phyloP scores from a whole-genome alignment of 2,329 filamentous ascomycete species.

The Chaetomium globosum region DNA sequence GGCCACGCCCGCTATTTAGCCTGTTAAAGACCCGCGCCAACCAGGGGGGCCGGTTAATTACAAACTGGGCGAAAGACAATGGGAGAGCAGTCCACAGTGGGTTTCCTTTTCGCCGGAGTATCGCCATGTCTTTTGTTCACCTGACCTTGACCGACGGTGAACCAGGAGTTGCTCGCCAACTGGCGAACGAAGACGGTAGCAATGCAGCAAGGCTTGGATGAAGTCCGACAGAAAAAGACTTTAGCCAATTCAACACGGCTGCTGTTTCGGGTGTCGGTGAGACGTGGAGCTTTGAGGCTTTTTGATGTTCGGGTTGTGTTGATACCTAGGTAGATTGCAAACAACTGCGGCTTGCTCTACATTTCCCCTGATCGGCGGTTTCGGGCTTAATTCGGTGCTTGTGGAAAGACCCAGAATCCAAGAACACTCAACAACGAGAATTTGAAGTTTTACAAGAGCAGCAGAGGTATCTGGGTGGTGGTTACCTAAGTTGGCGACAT shows the following conservation, averaged over 20 bases:
- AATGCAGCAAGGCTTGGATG: background rate
- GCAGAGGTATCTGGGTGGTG: too few species aligned
- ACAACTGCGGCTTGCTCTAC: background rate
- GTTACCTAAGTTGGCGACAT: background rate
- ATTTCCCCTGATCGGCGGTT: background rate
- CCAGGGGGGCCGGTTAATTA: constrained; percentile 36
- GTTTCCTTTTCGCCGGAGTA: constrained; percentile 22
- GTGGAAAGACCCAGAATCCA: background rate
- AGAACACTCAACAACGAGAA: background rate
- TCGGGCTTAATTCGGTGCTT: background rate
- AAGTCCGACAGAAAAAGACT: background rate
- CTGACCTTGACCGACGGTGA: constrained; percentile 20
- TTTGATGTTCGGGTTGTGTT: background rate
- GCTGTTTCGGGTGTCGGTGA: background rate
- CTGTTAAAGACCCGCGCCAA: constrained; percentile 33
- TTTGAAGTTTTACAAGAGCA: background rate
- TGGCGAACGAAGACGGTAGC: background rate
- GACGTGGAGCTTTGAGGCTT: background rate
- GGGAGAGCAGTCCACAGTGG: constrained; percentile 24
- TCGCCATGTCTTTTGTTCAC: constrained; percentile 11
- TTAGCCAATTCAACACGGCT: constrained; percentile 13
- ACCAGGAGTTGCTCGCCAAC: constrained; percentile 8
- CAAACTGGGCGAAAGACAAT: constrained; percentile 1
- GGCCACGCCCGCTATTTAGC: constrained; percentile 35
- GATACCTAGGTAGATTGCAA: background rate